Conservation (phyloP, 1,284 basidiomycete species). For the Veloboletus limbatus region DNA sequence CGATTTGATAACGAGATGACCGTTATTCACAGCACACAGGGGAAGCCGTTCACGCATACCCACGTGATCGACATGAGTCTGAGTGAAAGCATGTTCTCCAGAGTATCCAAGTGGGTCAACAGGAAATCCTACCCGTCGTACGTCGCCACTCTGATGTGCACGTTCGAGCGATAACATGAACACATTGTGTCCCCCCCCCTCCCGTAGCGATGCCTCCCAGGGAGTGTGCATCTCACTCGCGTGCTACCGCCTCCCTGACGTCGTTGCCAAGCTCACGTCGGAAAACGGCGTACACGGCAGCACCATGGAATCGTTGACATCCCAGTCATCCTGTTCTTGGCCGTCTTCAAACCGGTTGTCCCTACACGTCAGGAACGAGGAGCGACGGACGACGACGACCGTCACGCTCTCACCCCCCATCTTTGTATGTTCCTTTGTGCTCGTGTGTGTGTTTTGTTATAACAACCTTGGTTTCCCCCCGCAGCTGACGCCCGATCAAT, state of each 20-base stretch:
- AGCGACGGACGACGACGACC: constrained; percentile 5
- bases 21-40: constrained; percentile 19
- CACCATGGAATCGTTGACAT: constrained; percentile 13
- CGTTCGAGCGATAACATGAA: no score
- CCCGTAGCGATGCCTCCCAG: constrained; percentile 18
- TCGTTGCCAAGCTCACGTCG: constrained; percentile 10
- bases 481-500: constrained; percentile 29
- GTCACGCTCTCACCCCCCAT: constrained; percentile 28
- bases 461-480: no score
- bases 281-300: neutral
- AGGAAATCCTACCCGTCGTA: constrained; percentile 21
- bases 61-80: constrained; percentile 25
- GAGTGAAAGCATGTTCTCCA: constrained; percentile 18
- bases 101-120: constrained; percentile 25
- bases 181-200: no score
- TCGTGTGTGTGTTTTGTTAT: no score
- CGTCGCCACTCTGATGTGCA: no score
- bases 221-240: constrained; percentile 31
- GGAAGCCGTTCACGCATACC: constrained; percentile 21
- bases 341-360: constrained; percentile 22
- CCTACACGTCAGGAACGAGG: constrained; percentile 11
- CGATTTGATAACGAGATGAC: constrained; percentile 21
- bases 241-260: constrained; percentile 25
- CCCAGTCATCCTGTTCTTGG: constrained; percentile 24
- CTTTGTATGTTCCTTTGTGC: constrained; percentile 27